Percentiles rank a stretch among this genome's conserved stretches.
phyloP scores from a whole-genome alignment of 805 yeast species.

The Komagataella populi region DNA sequence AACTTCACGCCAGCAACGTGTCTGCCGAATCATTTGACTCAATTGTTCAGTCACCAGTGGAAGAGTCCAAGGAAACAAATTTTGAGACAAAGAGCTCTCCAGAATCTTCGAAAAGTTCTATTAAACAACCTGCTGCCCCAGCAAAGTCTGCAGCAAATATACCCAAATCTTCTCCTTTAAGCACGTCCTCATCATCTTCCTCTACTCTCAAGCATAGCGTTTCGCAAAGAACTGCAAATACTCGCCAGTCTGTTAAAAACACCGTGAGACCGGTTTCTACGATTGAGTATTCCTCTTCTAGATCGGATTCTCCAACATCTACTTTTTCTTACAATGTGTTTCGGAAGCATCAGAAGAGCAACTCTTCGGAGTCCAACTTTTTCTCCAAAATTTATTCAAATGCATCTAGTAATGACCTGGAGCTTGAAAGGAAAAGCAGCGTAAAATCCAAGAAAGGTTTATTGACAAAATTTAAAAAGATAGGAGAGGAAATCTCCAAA shows the following conservation, averaged over 20 bases:
- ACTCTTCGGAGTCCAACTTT: slow-evolving; percentile 41
- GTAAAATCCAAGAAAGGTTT: not conserved
- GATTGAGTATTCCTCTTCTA: slow-evolving; percentile 17
- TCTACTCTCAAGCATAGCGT: not conserved
- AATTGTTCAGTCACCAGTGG: not conserved
- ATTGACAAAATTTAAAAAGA: not conserved
- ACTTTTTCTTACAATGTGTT: slow-evolving; percentile 35
- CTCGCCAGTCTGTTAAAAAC: slow-evolving; percentile 6
- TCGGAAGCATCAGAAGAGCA: slow-evolving; percentile 51
- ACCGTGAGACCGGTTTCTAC: slow-evolving; percentile 21
- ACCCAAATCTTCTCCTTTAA: not conserved
- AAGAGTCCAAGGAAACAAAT: not conserved
- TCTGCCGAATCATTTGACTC: not conserved
- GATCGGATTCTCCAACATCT: slow-evolving; percentile 9
- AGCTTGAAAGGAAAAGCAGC: slow-evolving; percentile 4
- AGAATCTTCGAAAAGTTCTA: not conserved
- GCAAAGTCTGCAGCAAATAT: not conserved
- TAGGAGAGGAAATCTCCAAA: slow-evolving; percentile 1
- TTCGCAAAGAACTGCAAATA: not conserved
- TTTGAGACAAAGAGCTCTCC: not conserved
- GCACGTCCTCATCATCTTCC: not conserved
- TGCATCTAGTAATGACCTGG: slow-evolving; percentile 14
- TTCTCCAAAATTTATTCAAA: slow-evolving; percentile 25
- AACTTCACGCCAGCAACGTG: not conserved
- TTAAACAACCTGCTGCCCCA: not conserved